Percentiles rank a stretch among this genome's conserved stretches.
Evolutionary conservation across 2,329 filamentous ascomycete genomes (phyloP).

Genomic region (Pseudogymnoascus sp.): DNA sequence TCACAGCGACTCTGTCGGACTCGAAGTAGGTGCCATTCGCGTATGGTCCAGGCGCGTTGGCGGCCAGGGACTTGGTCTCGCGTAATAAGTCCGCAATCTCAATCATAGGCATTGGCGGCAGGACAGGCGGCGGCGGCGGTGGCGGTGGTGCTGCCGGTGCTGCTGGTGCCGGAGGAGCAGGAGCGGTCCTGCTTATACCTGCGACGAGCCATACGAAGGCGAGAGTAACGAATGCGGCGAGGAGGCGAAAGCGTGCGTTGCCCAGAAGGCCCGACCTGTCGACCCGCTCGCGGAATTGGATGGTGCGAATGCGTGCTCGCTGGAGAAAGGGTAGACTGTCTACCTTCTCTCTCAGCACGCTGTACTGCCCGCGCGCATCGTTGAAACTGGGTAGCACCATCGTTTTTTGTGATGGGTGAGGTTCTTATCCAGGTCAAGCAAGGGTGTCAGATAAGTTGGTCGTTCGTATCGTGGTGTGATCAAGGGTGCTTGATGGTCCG

Average conservation of each 20-base stretch:
- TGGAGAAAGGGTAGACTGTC: not conserved
- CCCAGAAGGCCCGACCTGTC: not conserved
- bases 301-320: not conserved
- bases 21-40: not conserved
- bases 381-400: not conserved
- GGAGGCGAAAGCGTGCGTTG: conserved; percentile 4
- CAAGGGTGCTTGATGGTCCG: not conserved
- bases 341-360: not conserved
- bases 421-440: not conserved
- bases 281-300: not conserved
- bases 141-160: not conserved
- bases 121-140: not conserved
- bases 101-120: conserved; percentile 8
- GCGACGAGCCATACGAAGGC: not conserved
- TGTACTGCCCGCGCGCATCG: not conserved
- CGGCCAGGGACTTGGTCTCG: not conserved
- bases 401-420: not conserved
- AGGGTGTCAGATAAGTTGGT: not conserved
- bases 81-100: not conserved
- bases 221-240: not conserved
- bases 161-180: not conserved
- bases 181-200: not conserved
- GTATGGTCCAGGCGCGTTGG: not conserved
- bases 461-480: not conserved
- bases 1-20: conserved; percentile 26